Conservation (phyloP, 2,329 filamentous ascomycete species). For the Sclerotinia subarctica region DNA sequence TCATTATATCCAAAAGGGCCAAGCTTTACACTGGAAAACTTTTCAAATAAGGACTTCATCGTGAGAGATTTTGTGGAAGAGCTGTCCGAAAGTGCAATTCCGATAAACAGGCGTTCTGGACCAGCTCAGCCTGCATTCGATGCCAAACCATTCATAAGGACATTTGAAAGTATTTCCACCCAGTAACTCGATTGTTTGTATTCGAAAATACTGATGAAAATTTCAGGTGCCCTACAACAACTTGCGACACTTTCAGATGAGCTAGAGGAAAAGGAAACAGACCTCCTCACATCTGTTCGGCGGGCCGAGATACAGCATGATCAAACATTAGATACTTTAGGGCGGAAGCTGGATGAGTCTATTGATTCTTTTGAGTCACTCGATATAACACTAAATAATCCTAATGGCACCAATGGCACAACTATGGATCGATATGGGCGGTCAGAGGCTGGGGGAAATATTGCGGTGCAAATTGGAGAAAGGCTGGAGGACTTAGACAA, state of each 20-base stretch:
- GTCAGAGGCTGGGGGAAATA: constrained; percentile 68
- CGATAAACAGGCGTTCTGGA: constrained; percentile 75
- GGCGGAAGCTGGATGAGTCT: constrained; percentile 84
- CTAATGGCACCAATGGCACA: constrained; percentile 44
- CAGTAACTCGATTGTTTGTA: background rate
- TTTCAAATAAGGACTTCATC: constrained; percentile 89
- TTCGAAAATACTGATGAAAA: constrained; percentile 32
- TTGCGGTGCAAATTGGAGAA: constrained; percentile 93
- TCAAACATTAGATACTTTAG: constrained; percentile 81
- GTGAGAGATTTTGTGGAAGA: constrained; percentile 96
- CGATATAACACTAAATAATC: constrained; percentile 74
- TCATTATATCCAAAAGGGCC: constrained; percentile 73
- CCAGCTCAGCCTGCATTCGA: constrained; percentile 70
- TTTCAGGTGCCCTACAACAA: constrained; percentile 60
- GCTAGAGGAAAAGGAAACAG: constrained; percentile 84
- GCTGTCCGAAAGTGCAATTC: constrained; percentile 79
- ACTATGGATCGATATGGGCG: constrained; percentile 47
- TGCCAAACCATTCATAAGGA: constrained; percentile 92
- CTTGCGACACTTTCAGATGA: constrained; percentile 74
- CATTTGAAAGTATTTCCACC: constrained; percentile 69
- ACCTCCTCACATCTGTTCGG: constrained; percentile 83
- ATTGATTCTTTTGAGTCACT: constrained; percentile 89
- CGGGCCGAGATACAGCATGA: constrained; percentile 90
- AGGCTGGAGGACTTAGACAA: constrained; percentile 90
- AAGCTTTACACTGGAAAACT: constrained; percentile 83